Percentiles rank a stretch among this genome's conserved stretches.
Conservation (phyloP, 768 basidiomycete species). For the Tricholoma matsutake region DNA sequence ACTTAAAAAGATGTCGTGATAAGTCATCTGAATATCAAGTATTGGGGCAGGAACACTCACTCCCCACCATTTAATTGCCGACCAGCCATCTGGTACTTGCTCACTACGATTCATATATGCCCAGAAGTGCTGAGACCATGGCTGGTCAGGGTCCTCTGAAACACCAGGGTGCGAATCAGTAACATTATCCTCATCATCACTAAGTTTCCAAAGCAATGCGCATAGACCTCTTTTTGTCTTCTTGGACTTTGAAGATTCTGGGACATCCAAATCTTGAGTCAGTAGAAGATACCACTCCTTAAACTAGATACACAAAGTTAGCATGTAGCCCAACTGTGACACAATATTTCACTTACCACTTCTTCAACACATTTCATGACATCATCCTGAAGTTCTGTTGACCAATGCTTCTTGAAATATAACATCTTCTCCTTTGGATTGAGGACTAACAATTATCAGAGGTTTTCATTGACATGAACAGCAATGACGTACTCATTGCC, state of each 20-base stretch:
- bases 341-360: not conserved
- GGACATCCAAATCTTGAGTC: too few relatives aligned
- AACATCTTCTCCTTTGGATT: conserved; percentile 20
- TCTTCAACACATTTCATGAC: conserved; percentile 5
- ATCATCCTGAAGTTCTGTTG: conserved; percentile 12
- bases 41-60: conserved; percentile 19
- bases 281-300: too few relatives aligned
- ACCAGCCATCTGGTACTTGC: conserved; percentile 10
- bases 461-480: too few relatives aligned
- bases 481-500: conserved; percentile 20
- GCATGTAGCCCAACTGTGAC: not conserved
- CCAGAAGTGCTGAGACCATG: too few relatives aligned
- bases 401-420: conserved; percentile 28
- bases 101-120: conserved; percentile 13
- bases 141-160: too few relatives aligned
- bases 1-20: too few relatives aligned
- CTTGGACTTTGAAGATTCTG: too few relatives aligned
- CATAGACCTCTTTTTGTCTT: not conserved
- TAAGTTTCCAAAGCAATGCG: conserved; percentile 9
- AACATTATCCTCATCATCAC: too few relatives aligned
- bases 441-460: conserved; percentile 17
- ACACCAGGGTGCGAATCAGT: too few relatives aligned
- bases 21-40: conserved; percentile 21
- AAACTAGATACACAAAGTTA: not conserved
- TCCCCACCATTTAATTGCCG: conserved; percentile 32